Conservation (phyloP, 768 basidiomycete species). For the Suillus fuscotomentosus region DNA sequence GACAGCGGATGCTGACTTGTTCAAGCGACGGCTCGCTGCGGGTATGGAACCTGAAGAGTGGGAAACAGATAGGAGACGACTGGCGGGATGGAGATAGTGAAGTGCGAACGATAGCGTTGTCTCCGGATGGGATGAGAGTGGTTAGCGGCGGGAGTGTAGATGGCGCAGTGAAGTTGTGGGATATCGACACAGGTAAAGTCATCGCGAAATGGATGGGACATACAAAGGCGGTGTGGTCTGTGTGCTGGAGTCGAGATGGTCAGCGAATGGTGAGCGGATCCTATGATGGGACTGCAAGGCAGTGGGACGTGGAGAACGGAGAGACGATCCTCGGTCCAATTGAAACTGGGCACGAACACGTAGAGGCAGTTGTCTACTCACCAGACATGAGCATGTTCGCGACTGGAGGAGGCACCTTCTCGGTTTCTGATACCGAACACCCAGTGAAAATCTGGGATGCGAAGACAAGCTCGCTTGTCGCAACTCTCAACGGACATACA, state of each 20-base stretch:
- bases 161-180: not conserved
- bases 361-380: not conserved
- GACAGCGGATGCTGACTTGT: not conserved
- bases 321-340: not conserved
- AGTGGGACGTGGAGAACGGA: not conserved
- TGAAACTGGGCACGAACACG: not conserved
- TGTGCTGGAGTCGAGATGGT: not conserved
- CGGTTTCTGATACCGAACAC: no score
- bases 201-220: not conserved
- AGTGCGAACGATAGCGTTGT: not conserved
- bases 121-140: not conserved
- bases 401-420: not conserved
- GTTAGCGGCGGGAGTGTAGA: not conserved
- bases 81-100: not conserved
- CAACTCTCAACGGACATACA: not conserved
- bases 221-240: not conserved
- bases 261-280: not conserved
- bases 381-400: not conserved
- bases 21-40: not conserved
- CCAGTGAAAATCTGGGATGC: not conserved
- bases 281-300: not conserved
- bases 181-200: not conserved
- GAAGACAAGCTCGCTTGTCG: not conserved
- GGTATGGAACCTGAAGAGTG: not conserved
- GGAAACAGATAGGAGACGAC: not conserved